Conservation (phyloP, 495 filamentous ascomycete species). For the Podospora bellae-mahoneyi region DNA sequence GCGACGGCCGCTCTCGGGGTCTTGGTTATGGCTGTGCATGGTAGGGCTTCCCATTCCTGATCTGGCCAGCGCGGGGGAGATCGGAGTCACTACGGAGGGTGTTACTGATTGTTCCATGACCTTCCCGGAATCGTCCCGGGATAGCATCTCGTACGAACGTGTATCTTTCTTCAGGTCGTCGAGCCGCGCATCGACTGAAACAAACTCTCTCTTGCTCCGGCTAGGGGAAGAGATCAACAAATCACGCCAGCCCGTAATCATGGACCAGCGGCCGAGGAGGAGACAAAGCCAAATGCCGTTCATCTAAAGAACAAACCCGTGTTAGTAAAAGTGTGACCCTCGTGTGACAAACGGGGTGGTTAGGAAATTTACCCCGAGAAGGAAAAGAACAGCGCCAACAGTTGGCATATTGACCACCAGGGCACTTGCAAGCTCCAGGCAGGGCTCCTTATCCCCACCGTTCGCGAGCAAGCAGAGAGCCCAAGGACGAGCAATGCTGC, state of each 20-base stretch:
- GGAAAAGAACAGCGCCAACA: slow-evolving; percentile 72
- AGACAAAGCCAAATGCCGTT: slow-evolving; percentile 83
- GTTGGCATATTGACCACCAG: slow-evolving; percentile 71
- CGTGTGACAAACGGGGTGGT: background rate
- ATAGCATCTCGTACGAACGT: slow-evolving; percentile 81
- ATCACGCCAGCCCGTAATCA: slow-evolving; percentile 80
- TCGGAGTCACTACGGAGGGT: slow-evolving; percentile 47
- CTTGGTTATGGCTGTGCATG: slow-evolving; percentile 12
- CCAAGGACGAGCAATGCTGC: slow-evolving; percentile 57
- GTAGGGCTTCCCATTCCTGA: slow-evolving; percentile 35
- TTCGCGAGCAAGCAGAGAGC: slow-evolving; percentile 61
- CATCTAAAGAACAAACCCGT: slow-evolving; percentile 44
- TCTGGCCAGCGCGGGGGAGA: slow-evolving; percentile 37
- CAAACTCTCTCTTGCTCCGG: slow-evolving; percentile 67
- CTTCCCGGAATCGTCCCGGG: slow-evolving; percentile 48
- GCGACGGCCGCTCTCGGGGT: slow-evolving; percentile 34
- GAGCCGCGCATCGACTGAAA: slow-evolving; percentile 75
- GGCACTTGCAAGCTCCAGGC: slow-evolving; percentile 53
- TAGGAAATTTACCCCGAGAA: slow-evolving; percentile 63
- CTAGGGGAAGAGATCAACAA: slow-evolving; percentile 47
- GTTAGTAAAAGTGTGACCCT: background rate
- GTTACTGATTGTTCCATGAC: slow-evolving; percentile 41
- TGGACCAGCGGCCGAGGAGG: slow-evolving; percentile 74
- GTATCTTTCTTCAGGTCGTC: slow-evolving; percentile 57
- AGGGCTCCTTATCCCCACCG: slow-evolving; percentile 62